Base-by-base conservation (phyloP, 371 early-diverging fungal genomes). In the Nosema granulosis region DNA sequence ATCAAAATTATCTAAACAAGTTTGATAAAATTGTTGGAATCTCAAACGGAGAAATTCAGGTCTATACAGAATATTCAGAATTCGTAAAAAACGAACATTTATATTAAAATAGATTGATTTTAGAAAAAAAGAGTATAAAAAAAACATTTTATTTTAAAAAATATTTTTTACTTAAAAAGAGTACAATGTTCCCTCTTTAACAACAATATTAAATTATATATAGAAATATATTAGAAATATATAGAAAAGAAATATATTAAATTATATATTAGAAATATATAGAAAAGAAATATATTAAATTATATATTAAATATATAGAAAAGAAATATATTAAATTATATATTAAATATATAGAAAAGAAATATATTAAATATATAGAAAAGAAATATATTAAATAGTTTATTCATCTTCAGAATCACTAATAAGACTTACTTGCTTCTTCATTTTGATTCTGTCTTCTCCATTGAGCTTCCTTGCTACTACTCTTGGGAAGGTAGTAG, bases 1-100 rank as follows among this genome's bases (percentile, higher is more conserved):
- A 95, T 22, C 84, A 94, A 35, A 86, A 88, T 9, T 89, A 90
- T 6, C 89, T 92, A 67, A 81, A 87, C 31, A 83, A 87, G 43
- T 91, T 91, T 32, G 89, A 87, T 63, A 68, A 69, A 28, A 78
- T 85, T 38, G 26, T 81, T 28, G 73, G 80, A 26, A 61, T 84
- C 26, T 22, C 29, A n/a, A 88, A 90, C 73, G 82, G 89, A 16
- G 68, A 52, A 6, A 37, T 74, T 22, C 29, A 37, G 24, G 65
- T 78, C 18, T 78, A 78, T 28, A 43, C 65, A 26, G 29, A 29
- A 11, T 71, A 66, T 18, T 38, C 62, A n/a, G 66, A 71, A 0
- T 77, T 72, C 34, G 16, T 63, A 35, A 29, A 63, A 35, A 34
- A 63, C 69, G 61, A 20, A 65, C 9, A 79, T 79, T 32, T 75